phyloP scores from a whole-genome alignment of 2,329 filamentous ascomycete genomes.

The Pestalotiopsis fici region DNA sequence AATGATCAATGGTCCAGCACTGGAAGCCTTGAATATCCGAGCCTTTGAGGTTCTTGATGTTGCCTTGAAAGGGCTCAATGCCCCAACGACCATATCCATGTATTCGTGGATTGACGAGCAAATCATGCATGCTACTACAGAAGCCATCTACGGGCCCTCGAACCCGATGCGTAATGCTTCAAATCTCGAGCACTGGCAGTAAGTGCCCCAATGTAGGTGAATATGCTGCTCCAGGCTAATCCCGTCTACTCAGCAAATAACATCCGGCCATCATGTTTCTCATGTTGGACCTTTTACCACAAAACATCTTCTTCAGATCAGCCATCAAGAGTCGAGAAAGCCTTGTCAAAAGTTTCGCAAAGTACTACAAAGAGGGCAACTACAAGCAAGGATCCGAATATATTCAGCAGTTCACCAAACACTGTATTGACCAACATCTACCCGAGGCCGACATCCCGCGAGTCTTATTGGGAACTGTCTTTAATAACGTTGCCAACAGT shows the following conservation, averaged over 20 bases:
- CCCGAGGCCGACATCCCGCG: not conserved
- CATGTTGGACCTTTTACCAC: conserved; percentile 15
- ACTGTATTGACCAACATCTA: conserved; percentile 1
- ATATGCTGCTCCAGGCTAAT: not conserved
- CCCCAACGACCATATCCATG: conserved; percentile 2
- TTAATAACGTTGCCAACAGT: not conserved
- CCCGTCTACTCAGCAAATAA: conserved; percentile 9
- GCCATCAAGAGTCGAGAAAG: not conserved
- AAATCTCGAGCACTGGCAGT: not conserved
- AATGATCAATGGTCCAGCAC: conserved; percentile 5
- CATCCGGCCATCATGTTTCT: conserved; percentile 19
- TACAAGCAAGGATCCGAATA: conserved; percentile 14
- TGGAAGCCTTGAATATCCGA: not conserved
- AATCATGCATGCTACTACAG: conserved; percentile 17
- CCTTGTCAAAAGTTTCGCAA: conserved; percentile 7
- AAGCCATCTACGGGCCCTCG: conserved; percentile 16
- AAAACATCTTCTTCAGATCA: conserved; percentile 1
- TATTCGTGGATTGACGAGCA: conserved; percentile 13
- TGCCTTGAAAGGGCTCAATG: not conserved
- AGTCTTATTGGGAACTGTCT: not conserved
- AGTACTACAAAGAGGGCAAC: conserved; percentile 10
- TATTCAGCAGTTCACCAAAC: conserved; percentile 11
- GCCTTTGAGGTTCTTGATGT: not conserved
- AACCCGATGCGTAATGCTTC: conserved; percentile 16
- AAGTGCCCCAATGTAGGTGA: not conserved